Evolutionary conservation across 2,329 filamentous ascomycete species (phyloP), one percentile per base, ranked within the genome.

Genomic region (Sporothrix brasiliensis): DNA sequence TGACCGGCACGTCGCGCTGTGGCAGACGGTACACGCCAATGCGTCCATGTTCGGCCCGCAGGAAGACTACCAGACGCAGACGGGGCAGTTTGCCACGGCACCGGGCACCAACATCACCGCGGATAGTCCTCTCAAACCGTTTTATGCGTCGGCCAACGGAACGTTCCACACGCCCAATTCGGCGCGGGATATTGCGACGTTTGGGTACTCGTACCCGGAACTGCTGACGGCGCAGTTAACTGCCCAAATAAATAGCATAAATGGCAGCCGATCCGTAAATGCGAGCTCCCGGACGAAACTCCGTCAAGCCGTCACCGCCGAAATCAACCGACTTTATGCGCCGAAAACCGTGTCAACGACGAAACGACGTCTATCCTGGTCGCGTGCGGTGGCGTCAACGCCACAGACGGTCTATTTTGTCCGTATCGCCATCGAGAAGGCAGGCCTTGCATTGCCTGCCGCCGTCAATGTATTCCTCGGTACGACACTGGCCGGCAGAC

Each of bases 1-100:
- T 65, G 86, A 89, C 73, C 83, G 87, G 47, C 80, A 88, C 21
- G 85, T 86, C 73, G 82, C 84, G 0, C 74, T 83, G 53, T 83
- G 79, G 79, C 76, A 80, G 73, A 77, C 77, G 3, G 75, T 80
- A 24, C 76, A 81, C 65, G 71, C 72, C 58, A 75, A 76, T 65
- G 72, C 73, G 7, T 76, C 78, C n/a, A 78, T 79, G 21, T 79
- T 77, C 56, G 71, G 74, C 19, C 76, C n/a, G 72, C 9, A 7
- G 6, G 27, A 67, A n/a, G 44, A 75, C 67, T 71, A 72, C 19
- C 67, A 60, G 30, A 69, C 72, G 14, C 21, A 75, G 71, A 53
- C 54, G 34, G 77, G 77, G 30, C 76, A 74, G 66, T 86, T 77
- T 74, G 79, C 78, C 44, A 82, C 81, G 11, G 77, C 79, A 0